Evolutionary conservation across 148 eudicot species (phyloP).

Genomic region (Vaccinium myrtillus): DNA sequence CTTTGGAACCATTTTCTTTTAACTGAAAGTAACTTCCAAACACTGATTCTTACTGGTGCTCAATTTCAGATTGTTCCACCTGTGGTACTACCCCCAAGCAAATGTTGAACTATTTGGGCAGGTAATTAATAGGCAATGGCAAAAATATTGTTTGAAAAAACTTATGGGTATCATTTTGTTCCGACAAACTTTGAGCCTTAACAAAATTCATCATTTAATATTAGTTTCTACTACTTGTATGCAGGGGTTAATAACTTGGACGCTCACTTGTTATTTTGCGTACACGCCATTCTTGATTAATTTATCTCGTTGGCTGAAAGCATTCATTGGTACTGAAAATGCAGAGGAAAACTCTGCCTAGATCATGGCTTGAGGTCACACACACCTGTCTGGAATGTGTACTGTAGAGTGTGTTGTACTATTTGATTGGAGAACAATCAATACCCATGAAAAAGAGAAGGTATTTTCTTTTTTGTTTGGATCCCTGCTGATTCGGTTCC

Average conservation of each 20-base stretch:
- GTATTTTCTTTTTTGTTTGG: not conserved
- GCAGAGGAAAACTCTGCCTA: constrained; percentile 18
- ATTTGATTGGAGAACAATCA: not conserved
- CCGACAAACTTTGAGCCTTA: not conserved
- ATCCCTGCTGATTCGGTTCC: not conserved
- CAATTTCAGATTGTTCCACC: constrained; percentile 48
- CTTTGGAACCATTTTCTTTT: not conserved
- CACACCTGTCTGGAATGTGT: not conserved
- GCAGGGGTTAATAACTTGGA: constrained; percentile 86
- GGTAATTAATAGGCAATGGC: constrained; percentile 30
- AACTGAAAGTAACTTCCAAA: not conserved
- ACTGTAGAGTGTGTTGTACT: not conserved
- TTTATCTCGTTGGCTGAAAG: constrained; percentile 61
- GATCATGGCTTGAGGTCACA: not conserved
- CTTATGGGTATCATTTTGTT: not conserved
- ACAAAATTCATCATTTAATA: not conserved
- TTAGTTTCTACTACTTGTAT: constrained; percentile 8
- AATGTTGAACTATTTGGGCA: constrained; percentile 65
- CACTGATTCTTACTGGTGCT: not conserved
- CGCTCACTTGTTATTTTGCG: constrained; percentile 74
- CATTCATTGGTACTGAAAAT: constrained; percentile 22
- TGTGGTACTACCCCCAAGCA: constrained; percentile 90
- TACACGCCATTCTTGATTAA: constrained; percentile 73
- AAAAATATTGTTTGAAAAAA: not conserved
- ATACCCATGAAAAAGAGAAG: not conserved